Conservation (phyloP, 1,139 yeast genomes). For the Geotrichum reessii region DNA sequence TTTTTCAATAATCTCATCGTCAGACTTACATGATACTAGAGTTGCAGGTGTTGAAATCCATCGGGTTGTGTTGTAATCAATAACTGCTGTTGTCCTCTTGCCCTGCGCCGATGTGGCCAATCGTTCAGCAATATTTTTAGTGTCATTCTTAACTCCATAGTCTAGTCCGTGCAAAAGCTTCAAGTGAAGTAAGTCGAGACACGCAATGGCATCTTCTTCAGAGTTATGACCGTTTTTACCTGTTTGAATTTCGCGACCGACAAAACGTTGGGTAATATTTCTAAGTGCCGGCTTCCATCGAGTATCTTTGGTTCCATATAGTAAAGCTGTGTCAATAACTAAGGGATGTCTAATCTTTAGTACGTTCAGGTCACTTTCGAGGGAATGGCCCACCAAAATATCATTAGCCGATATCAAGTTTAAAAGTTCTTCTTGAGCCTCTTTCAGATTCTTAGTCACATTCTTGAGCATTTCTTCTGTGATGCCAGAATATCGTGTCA, state of each 20-base stretch:
- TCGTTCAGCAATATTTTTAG: constrained; percentile 23
- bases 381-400: constrained; percentile 82
- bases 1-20: constrained; percentile 50
- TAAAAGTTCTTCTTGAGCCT: constrained; percentile 57
- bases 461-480: constrained; percentile 58
- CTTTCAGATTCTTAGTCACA: constrained; percentile 60
- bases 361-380: constrained; percentile 85
- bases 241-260: constrained; percentile 60
- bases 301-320: constrained; percentile 64
- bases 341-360: constrained; percentile 66
- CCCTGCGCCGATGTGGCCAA: constrained; percentile 18
- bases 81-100: constrained; percentile 30
- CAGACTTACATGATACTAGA: constrained; percentile 46
- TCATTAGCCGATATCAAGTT: constrained; percentile 56
- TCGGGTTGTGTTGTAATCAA: constrained; percentile 36
- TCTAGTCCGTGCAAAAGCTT: constrained; percentile 61
- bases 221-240: constrained; percentile 71
- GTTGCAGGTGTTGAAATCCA: constrained; percentile 36
- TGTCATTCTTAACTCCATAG: constrained; percentile 46
- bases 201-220: constrained; percentile 75
- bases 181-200: constrained; percentile 67
- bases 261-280: constrained; percentile 54
- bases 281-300: constrained; percentile 74
- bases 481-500: constrained; percentile 82
- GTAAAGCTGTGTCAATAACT: constrained; percentile 78